These are phyloP conservation scores for Ogataea zsoltii DNA, from an alignment of 805 yeast genomes.

Conservation along the genomic window DNA sequence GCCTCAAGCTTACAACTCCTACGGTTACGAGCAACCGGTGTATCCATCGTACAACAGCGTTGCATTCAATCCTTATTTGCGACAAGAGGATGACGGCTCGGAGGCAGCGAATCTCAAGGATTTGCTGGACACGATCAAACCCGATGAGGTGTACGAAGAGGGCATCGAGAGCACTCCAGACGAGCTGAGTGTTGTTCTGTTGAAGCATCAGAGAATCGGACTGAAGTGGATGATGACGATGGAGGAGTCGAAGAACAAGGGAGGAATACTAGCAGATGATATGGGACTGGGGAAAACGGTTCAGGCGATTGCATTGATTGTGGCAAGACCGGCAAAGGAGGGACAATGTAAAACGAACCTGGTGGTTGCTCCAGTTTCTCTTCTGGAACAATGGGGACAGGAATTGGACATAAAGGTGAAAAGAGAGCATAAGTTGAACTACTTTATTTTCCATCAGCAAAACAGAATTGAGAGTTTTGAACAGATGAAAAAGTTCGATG, in stretches of 20 bases:
- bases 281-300: constrained; percentile 84
- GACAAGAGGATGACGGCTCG: constrained; percentile 1
- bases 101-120: constrained; percentile 33
- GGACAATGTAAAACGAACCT: constrained; percentile 54
- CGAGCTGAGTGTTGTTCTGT: constrained; percentile 46
- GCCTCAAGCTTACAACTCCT: no score
- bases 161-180: constrained; percentile 67
- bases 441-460: constrained; percentile 62
- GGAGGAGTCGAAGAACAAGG: constrained; percentile 60
- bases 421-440: constrained; percentile 41
- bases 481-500: constrained; percentile 59
- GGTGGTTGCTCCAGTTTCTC: constrained; percentile 88
- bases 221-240: constrained; percentile 74
- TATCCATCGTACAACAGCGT: constrained; percentile 3
- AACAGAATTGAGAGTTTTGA: constrained; percentile 44
- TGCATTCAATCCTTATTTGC: constrained; percentile 17
- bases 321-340: constrained; percentile 38
- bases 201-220: constrained; percentile 79
- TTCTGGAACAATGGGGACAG: constrained; percentile 81
- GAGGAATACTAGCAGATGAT: constrained; percentile 78
- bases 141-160: constrained; percentile 49
- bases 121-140: constrained; percentile 51
- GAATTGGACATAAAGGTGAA: constrained; percentile 70
- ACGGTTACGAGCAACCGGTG: no score
- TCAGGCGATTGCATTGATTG: constrained; percentile 62